Percentiles rank a stretch among this genome's conserved stretches.
Conservation (phyloP, 2,329 filamentous ascomycete genomes). For the Fusarium marasasianum region DNA sequence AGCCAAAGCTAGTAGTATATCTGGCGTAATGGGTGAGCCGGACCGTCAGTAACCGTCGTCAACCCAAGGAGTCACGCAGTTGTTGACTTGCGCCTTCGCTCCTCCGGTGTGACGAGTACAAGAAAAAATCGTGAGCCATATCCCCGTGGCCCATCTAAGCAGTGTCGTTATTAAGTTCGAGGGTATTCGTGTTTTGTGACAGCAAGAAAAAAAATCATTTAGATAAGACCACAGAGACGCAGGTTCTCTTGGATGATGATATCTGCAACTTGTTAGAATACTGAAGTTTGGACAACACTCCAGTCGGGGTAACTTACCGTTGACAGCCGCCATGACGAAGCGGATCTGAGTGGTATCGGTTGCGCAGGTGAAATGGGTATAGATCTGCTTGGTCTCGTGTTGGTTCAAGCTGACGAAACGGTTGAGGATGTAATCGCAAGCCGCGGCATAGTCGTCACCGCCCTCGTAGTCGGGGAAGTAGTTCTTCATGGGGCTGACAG, state of each 20-base stretch:
- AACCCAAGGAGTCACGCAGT: constrained; percentile 29
- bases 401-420: constrained; percentile 98
- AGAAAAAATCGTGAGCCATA: constrained; percentile 52
- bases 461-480: constrained; percentile 94
- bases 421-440: constrained; percentile 99
- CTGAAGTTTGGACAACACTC: background rate
- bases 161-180: constrained; percentile 54
- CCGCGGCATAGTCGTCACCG: constrained; percentile 92
- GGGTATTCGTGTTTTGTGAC: constrained; percentile 55
- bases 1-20: constrained; percentile 41
- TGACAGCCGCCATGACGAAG: constrained; percentile 99
- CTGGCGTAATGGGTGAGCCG: constrained; percentile 23
- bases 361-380: constrained; percentile 99
- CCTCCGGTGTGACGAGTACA: constrained; percentile 46
- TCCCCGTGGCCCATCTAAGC: constrained; percentile 50
- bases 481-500: constrained; percentile 84
- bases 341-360: constrained; percentile 99
- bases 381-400: constrained; percentile 99
- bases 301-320: constrained; percentile 70
- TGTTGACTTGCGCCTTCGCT: constrained; percentile 33
- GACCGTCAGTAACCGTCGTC: constrained; percentile 28
- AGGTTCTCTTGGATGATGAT: constrained; percentile 99
- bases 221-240: constrained; percentile 95
- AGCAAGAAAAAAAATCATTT: constrained; percentile 57
- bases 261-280: constrained; percentile 69